Evolutionary conservation across 129 eudicot genomes (phyloP), one percentile per base, ranked within the genome.

Genomic region (Ambrosia trifida): DNA sequence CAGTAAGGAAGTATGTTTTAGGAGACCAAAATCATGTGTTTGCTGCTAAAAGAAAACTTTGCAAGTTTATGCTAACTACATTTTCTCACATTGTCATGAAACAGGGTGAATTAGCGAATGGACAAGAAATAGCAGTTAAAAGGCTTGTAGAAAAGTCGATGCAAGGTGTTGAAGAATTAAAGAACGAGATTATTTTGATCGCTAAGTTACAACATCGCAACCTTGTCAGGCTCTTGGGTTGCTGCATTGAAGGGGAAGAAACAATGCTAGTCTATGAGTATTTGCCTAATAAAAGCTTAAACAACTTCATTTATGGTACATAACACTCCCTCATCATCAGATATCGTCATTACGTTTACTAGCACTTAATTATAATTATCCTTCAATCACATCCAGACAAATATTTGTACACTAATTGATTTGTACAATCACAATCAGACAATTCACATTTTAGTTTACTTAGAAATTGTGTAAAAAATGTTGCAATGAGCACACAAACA

Each of bases 121-220:
- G 93, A 58, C 81, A 78, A 43, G 84, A 73, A 73, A 76, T 87
- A 49, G 93, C 93, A 18, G 93, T 84, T 3, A 87, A 87, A 74
- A 81, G 82, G 84, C 87, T 84, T 17, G 79, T 79, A n/a, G 79
- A 75, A 66, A 83, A 72, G 75, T 83, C 91, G 28, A 44, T 58
- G 54, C 92, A 87, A 81, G 93, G 93, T 36, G 56, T 81, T 31
- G 74, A 76, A 59, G 89, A 87, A 60, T 76, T 87, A 20, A 79
- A 81, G 79, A 87, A 87, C 36, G 89, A 87, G 61, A 81, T 81
- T 38, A 79, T 47, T 61, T 67, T 87, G 69, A 87, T 87, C 43
- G 86, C 85, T 5, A 85, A 79, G 76, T 81, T 87, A 65, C 93
- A 87, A 47, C 89, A 87, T 61, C 79, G 93, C 51, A 84, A 87